These are phyloP conservation scores for Rhodotorula sp. DNA, from an alignment of 1,284 basidiomycete genomes.

Conservation along the genomic window DNA sequence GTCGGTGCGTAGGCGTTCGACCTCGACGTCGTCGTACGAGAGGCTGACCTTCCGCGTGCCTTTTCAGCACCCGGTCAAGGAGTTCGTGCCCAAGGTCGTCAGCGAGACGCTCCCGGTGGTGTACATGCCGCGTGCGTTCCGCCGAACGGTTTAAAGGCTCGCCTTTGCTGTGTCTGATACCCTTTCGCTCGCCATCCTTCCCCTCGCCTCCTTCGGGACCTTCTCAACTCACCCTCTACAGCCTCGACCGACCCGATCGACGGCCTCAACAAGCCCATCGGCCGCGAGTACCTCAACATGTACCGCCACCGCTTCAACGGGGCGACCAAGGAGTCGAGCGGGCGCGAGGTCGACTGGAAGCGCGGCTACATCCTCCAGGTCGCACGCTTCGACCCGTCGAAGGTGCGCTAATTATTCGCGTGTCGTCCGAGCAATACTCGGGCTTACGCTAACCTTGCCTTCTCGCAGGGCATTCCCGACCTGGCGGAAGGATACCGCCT, in stretches of 20 bases:
- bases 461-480: conserved; percentile 18
- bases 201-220: too few species aligned
- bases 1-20: not conserved
- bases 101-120: conserved; percentile 22
- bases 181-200: not conserved
- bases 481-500: conserved; percentile 26
- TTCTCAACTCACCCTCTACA: not conserved
- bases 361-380: conserved; percentile 28
- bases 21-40: not conserved
- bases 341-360: conserved; percentile 14
- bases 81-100: conserved; percentile 24
- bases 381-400: conserved; percentile 29
- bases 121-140: conserved; percentile 28
- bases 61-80: conserved; percentile 22
- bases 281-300: not conserved
- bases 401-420: not conserved
- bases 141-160: not conserved
- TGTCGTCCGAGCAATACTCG: accelerated
- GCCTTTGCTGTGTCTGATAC: not conserved
- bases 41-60: not conserved
- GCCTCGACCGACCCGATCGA: conserved; percentile 33
- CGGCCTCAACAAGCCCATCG: conserved; percentile 30
- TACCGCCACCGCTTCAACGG: conserved; percentile 19
- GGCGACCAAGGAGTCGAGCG: conserved; percentile 12
- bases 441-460: not conserved